These are phyloP conservation scores for Dioszegia hungarica DNA, from an alignment of 768 basidiomycete genomes.

Conservation along the genomic window DNA sequence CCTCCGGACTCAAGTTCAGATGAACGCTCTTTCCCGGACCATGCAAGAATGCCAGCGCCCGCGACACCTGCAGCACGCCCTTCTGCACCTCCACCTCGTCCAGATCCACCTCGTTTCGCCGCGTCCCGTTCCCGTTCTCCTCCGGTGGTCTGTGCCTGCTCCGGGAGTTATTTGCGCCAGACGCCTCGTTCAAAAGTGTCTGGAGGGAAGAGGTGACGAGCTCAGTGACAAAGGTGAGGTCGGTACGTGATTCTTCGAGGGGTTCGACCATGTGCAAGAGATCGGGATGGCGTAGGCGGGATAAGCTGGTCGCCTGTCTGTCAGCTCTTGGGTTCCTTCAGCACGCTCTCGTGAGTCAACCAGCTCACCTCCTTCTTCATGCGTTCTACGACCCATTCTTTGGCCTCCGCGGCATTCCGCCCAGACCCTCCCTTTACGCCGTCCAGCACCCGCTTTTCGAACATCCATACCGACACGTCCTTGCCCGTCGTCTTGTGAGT, in stretches of 20 bases:
- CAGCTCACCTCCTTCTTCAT: constrained; percentile 74
- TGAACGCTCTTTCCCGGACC: constrained; percentile 87
- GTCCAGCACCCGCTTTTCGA: constrained; percentile 74
- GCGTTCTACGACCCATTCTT: constrained; percentile 72
- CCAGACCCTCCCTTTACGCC: constrained; percentile 58
- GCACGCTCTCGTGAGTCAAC: neutral
- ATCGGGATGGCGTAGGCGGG: constrained; percentile 84
- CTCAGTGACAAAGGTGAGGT: constrained; percentile 90
- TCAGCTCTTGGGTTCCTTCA: neutral
- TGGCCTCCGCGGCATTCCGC: constrained; percentile 51
- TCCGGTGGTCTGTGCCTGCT: constrained; percentile 21
- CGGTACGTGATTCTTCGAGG: constrained; percentile 81
- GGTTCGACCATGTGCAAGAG: constrained; percentile 98
- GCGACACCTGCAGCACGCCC: constrained; percentile 75
- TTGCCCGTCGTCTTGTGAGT: constrained; percentile 84
- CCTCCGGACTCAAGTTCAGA: constrained; percentile 80
- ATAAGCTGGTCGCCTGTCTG: constrained; percentile 66
- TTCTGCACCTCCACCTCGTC: constrained; percentile 99
- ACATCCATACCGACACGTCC: constrained; percentile 85
- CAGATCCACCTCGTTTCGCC: constrained; percentile 57
- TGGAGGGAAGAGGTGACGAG: constrained; percentile 76
- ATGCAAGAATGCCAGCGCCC: constrained; percentile 69
- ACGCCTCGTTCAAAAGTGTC: constrained; percentile 19
- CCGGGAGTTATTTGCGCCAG: neutral
- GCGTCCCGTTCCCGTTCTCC: constrained; percentile 49